A percentile compares a stretch with the other conserved stretches of the same genome.
Evolutionary conservation across 2,329 filamentous ascomycete genomes (phyloP).

Genomic region (Harringtonia aguacate): DNA sequence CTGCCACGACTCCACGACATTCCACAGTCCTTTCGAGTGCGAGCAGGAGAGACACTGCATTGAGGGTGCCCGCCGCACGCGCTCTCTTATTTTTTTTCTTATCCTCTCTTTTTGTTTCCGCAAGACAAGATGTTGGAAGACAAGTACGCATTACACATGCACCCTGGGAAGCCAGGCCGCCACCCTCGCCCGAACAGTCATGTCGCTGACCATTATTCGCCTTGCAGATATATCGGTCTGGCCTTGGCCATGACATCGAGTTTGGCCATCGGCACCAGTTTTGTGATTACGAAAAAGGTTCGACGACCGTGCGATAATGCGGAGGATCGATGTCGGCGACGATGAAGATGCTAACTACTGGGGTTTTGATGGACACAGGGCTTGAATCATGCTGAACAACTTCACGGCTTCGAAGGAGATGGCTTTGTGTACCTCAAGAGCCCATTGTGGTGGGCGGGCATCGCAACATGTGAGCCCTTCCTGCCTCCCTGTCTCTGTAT

Average conservation of each 20-base stretch:
- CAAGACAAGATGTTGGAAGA: constrained; percentile 30
- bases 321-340: constrained; percentile 1
- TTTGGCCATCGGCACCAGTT: constrained; percentile 79
- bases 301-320: constrained; percentile 13
- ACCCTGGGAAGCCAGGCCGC: too few species aligned
- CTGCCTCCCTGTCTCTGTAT: background rate
- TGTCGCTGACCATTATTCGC: background rate
- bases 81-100: too few species aligned
- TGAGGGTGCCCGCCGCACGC: too few species aligned
- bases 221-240: constrained; percentile 61
- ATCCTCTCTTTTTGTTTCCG: too few species aligned
- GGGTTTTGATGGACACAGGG: constrained; percentile 12
- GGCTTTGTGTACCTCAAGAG: constrained; percentile 90
- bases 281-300: constrained; percentile 98
- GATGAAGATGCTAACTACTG: constrained; percentile 2
- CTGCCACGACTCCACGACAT: constrained; percentile 2
- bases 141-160: constrained; percentile 27
- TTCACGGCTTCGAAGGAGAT: constrained; percentile 93
- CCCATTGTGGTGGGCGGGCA: constrained; percentile 96
- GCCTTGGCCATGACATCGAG: constrained; percentile 65
- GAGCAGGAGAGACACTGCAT: too few species aligned
- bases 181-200: too few species aligned
- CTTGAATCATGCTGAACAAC: constrained; percentile 77
- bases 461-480: constrained; percentile 61
- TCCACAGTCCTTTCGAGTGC: too few species aligned